Percentiles rank a stretch among this genome's conserved stretches.
These are phyloP conservation scores for Hypomontagnella submonticulosa DNA, from an alignment of 495 filamentous ascomycete genomes.

Conservation along the genomic window DNA sequence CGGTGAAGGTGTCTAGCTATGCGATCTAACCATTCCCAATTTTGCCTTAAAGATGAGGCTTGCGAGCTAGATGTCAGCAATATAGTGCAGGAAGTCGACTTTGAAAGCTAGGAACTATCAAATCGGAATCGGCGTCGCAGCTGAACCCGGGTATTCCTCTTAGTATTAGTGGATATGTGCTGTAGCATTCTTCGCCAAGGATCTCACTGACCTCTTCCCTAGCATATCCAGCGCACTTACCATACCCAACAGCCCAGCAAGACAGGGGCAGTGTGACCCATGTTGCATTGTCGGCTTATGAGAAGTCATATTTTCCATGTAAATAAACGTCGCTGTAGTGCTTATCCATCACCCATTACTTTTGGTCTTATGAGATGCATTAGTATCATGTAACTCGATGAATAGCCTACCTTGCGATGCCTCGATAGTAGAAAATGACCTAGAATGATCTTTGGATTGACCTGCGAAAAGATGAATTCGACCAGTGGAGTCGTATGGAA, in stretches of 20 bases:
- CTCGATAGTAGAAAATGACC: too few relatives aligned
- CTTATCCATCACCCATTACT: neutral
- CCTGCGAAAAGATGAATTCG: neutral
- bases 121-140: neutral
- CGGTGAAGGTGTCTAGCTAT: constrained; percentile 1
- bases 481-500: constrained; percentile 4
- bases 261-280: too few relatives aligned
- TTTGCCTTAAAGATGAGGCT: neutral
- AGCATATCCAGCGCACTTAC: too few relatives aligned
- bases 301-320: too few relatives aligned
- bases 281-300: too few relatives aligned
- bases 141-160: constrained; percentile 2
- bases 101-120: neutral
- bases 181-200: constrained; percentile 8
- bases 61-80: neutral
- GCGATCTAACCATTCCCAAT: constrained; percentile 12
- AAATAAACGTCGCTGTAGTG: neutral
- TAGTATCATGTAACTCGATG: neutral
- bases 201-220: neutral
- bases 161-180: constrained; percentile 2
- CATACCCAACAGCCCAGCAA: too few relatives aligned
- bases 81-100: constrained; percentile 3
- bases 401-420: constrained; percentile 11
- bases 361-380: neutral
- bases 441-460: too few relatives aligned